Evolutionary conservation across 2,329 filamentous ascomycete species (phyloP), one percentile per base, ranked within the genome.

Genomic region (Fusarium heterosporum): DNA sequence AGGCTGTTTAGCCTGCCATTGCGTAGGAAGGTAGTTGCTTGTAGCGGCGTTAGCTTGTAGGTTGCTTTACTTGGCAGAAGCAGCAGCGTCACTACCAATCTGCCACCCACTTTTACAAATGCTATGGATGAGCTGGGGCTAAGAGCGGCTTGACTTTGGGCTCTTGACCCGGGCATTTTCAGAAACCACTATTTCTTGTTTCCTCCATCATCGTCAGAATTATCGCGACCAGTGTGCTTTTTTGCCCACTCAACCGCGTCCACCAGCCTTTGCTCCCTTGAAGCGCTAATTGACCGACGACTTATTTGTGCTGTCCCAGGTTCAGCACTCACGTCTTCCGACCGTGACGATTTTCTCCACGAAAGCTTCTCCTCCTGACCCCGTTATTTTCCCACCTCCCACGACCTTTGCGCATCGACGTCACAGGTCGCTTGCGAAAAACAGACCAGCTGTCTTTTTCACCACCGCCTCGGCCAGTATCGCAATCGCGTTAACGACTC

Each of bases 41-140:
- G 54, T 26, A 11, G 28, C 28, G 28, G 28, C 28, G 28, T 29
- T 12, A 29, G 28, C 28, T 12, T 11, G 30, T 39, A 50, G 30
- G 32, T n/a, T n/a, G n/a, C 32, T 34, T 55, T 59, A 39, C 68
- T 59, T 64, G 69, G 66, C 69, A 64, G 48, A 54, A 54, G 29
- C 59, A 55, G 59, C 55, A 61, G 64, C 64, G 62, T 66, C 66
- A 58, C 60, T 60, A 47, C 38, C 53, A 47, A 61, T 40, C 43
- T 61, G 39, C 61, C 64, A 38, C 52, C 69, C 69, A 64, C 67
- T 64, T 66, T 72, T 66, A 66, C 64, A 68, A 71, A 71, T 71
- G 63, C 52, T 63, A 34, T n/a, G 13, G 16, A 28, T 30, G 26
- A 42, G 39, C 52, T 42, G 47, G 61, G 55, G 58, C 56, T 55